Evolutionary conservation across 1,284 basidiomycete genomes (phyloP).

Genomic region (Sporisorium scitamineum): DNA sequence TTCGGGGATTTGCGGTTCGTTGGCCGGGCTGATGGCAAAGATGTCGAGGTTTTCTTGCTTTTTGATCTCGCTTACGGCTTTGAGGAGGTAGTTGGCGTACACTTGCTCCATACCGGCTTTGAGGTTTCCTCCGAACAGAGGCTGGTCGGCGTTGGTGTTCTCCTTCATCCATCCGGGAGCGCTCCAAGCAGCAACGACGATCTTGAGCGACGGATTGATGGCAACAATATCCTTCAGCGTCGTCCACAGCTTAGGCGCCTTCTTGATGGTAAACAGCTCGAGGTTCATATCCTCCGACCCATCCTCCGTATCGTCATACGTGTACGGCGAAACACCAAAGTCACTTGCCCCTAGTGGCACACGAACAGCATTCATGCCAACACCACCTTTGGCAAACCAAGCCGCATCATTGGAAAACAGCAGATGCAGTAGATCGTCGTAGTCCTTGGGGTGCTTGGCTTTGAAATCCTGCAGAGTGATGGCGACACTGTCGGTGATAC

Average conservation of each 20-base stretch:
- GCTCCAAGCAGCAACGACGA: slow-evolving; percentile 46
- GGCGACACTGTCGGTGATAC: slow-evolving; percentile 54
- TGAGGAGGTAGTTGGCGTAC: slow-evolving; percentile 50
- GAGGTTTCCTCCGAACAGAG: slow-evolving; percentile 46
- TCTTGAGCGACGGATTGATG: slow-evolving; percentile 41
- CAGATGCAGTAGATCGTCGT: slow-evolving; percentile 53
- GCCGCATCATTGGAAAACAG: slow-evolving; percentile 40
- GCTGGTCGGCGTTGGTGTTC: slow-evolving; percentile 22
- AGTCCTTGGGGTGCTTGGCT: slow-evolving; percentile 35
- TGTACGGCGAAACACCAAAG: slow-evolving; percentile 48
- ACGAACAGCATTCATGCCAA: slow-evolving; percentile 45
- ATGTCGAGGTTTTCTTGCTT: slow-evolving; percentile 26
- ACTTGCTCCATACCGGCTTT: slow-evolving; percentile 40
- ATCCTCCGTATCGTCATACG: slow-evolving; percentile 58
- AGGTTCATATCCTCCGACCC: slow-evolving; percentile 39
- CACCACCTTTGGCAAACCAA: slow-evolving; percentile 45
- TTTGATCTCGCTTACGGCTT: slow-evolving; percentile 39
- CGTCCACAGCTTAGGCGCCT: slow-evolving; percentile 54
- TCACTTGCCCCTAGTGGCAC: slow-evolving; percentile 57
- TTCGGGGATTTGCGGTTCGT: slow-evolving; percentile 46
- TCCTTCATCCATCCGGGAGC: slow-evolving; percentile 63
- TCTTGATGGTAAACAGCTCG: slow-evolving; percentile 50
- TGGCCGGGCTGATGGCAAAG: slow-evolving; percentile 36
- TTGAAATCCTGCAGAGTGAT: slow-evolving; percentile 56
- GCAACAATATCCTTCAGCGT: slow-evolving; percentile 43